Percentiles rank a stretch among this genome's conserved stretches.
These are phyloP conservation scores for Thinopyrum elongatum DNA, from an alignment of 176 grass and related monocot genomes.

Conservation along the genomic window DNA sequence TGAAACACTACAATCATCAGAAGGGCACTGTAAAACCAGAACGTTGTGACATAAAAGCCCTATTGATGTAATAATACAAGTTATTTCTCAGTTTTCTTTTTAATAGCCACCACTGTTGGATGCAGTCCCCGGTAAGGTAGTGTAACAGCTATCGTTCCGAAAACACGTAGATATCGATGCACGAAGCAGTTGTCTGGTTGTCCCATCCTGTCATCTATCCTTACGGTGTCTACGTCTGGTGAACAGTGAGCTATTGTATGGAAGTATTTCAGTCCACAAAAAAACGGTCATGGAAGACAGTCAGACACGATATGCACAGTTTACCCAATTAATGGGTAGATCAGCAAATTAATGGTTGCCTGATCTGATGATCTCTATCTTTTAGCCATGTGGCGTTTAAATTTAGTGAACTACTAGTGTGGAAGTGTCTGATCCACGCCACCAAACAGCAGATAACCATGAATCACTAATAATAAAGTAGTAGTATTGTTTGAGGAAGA, in stretches of 20 bases:
- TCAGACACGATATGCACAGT: background rate
- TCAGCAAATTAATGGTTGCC: background rate
- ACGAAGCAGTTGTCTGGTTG: background rate
- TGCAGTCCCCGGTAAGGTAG: background rate
- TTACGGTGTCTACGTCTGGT: background rate
- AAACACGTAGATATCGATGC: background rate
- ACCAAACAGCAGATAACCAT: background rate
- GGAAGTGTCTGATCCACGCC: background rate
- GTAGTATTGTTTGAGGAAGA: background rate
- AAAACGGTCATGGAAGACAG: background rate
- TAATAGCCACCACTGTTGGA: background rate
- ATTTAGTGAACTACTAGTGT: background rate
- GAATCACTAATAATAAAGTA: background rate
- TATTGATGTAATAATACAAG: background rate
- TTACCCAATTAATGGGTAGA: background rate
- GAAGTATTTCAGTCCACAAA: background rate
- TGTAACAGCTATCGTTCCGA: background rate
- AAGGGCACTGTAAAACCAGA: background rate
- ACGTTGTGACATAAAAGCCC: background rate
- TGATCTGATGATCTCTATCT: background rate
- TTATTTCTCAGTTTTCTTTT: background rate
- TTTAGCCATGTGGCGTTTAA: background rate
- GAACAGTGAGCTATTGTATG: background rate
- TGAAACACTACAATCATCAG: conserved; percentile 8
- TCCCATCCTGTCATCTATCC: background rate